A percentile compares a stretch with the other conserved stretches of the same genome.
Evolutionary conservation across 2,329 filamentous ascomycete species (phyloP).

Genomic region (Fusarium bactridioides): DNA sequence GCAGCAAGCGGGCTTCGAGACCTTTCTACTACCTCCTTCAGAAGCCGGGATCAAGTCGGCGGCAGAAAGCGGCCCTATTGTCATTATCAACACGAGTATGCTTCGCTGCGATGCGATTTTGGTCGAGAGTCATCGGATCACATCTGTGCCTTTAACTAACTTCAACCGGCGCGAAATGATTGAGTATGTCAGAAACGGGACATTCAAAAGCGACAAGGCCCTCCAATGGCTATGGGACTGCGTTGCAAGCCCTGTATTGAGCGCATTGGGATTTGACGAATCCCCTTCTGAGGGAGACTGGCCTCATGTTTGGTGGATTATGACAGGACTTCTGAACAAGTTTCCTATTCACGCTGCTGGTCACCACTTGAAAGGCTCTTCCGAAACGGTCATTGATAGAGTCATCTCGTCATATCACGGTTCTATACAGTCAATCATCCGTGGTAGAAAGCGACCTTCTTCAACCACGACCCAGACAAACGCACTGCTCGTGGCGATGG

Average conservation of each 20-base stretch:
- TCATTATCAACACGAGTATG: neutral
- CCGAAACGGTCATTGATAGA: neutral
- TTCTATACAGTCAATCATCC: neutral
- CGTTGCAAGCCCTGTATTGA: neutral
- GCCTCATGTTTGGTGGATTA: neutral
- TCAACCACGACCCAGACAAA: neutral
- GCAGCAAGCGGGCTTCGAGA: neutral
- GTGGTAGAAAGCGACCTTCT: neutral
- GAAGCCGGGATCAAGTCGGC: neutral
- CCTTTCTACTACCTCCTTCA: neutral
- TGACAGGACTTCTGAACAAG: neutral
- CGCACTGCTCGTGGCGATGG: neutral
- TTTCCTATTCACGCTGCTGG: neutral
- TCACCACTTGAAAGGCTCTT: neutral
- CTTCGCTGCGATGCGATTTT: neutral
- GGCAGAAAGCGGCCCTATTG: rapidly evolving
- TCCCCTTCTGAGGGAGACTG: neutral
- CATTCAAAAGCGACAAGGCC: neutral
- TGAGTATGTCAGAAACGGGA: neutral
- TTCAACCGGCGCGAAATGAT: neutral
- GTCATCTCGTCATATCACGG: neutral
- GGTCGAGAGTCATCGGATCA: neutral
- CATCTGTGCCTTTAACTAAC: neutral
- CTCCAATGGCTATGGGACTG: neutral
- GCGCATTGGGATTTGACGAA: neutral